Base-by-base conservation (phyloP, 306 rosid species). In the Acacia crassicarpa region DNA sequence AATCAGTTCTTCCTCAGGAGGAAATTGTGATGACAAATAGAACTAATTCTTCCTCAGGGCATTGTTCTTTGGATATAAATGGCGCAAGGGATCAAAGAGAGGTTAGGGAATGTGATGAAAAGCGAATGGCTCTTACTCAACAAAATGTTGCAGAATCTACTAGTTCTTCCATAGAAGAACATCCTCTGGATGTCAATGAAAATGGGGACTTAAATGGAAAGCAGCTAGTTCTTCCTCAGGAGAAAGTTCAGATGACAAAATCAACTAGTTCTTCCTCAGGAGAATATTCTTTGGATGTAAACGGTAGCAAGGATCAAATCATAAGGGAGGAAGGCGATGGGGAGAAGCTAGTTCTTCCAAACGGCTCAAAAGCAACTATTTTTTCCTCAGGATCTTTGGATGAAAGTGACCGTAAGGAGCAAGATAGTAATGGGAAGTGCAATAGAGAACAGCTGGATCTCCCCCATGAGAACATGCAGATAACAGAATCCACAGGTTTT, bases 71-170 rank as follows among this genome's bases (percentile, higher is more conserved):
- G 71, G 17, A 33, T 66, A 3, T 16, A 16, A 85, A 56, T 65
- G 45, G 69, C 72, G 87, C 22, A 59, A 49, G 62, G 51, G 84
- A 78, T 73, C 76, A 25, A 73, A 76, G 81, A 49, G 49, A 25
- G 44, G 71, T 70, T 67, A 63, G 23, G 79, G 84, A 84, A 63
- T 14, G 41, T 30, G 69, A 63, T 63, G 41, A 27, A 63, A 33
- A 44, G 58, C 12, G 38, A 19, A 45, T 63, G 38, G 23, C 44
- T 66, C 71, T 66, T 33, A 13, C 71, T 66, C 71, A 66, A 19
- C 44, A 32, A 20, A 33, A 16, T 66, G 23, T 66, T 66, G 45
- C 9, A 9, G 41, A 66, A 2, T 66, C 71, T 7, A 16, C 71
- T 33, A 16, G 44, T 66, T 66, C 43, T 66, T 66, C 71, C 69